Evolutionary conservation across 768 basidiomycete genomes (phyloP).

Genomic region (Lactarius akahatsu): DNA sequence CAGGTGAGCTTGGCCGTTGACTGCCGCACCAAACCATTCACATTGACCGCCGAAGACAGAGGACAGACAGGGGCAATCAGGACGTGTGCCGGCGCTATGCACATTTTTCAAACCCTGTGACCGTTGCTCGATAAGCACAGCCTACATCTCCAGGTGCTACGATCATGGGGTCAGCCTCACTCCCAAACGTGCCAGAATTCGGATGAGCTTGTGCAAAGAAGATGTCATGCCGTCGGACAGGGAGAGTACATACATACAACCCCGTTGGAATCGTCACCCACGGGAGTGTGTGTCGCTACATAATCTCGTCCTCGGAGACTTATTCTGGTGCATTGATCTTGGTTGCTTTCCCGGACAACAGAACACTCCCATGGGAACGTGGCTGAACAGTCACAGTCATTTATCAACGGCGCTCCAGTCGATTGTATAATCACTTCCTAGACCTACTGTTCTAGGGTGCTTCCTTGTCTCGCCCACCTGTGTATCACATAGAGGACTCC

Average conservation of each 20-base stretch:
- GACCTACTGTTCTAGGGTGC: neutral
- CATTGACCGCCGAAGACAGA: conserved; percentile 4
- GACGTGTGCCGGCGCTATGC: neutral
- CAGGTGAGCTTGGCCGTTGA: conserved; percentile 20
- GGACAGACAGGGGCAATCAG: neutral
- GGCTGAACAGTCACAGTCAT: neutral
- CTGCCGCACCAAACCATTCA: conserved; percentile 11
- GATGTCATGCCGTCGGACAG: neutral
- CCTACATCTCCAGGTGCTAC: neutral
- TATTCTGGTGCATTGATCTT: conserved; percentile 14
- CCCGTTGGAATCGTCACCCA: conserved; percentile 8
- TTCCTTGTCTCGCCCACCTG: conserved; percentile 4
- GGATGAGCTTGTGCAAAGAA: neutral
- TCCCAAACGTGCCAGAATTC: neutral
- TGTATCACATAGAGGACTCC: conserved; percentile 14
- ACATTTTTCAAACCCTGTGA: conserved; percentile 1
- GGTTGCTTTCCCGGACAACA: conserved; percentile 12
- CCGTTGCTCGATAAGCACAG: conserved; percentile 10
- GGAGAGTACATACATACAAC: neutral
- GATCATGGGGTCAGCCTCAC: neutral
- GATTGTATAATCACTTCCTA: neutral
- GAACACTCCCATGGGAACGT: conserved; percentile 19
- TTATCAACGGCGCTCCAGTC: conserved; percentile 10
- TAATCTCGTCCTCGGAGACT: conserved; percentile 3
- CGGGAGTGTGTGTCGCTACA: neutral